Conservation (phyloP, 2,329 filamentous ascomycete genomes). For the Fusarium musae region DNA sequence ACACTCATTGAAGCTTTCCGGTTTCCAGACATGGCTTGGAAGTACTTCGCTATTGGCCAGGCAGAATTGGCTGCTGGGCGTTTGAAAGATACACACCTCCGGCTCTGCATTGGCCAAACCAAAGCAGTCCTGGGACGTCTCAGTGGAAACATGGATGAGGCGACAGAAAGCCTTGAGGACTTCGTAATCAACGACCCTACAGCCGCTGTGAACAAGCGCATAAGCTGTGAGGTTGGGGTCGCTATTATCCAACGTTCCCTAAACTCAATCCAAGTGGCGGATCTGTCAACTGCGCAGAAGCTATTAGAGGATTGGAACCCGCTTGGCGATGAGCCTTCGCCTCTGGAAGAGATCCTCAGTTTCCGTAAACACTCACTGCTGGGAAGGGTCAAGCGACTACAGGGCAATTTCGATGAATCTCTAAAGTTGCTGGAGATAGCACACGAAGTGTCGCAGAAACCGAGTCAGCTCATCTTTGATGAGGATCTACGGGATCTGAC, state of each 20-base stretch:
- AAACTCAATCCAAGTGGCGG: constrained; percentile 35
- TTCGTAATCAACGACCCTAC: constrained; percentile 5
- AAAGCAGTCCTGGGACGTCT: constrained; percentile 33
- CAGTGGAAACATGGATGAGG: constrained; percentile 37
- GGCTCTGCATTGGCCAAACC: constrained; percentile 31
- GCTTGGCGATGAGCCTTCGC: constrained; percentile 20
- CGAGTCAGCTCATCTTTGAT: constrained; percentile 26
- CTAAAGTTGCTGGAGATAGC: constrained; percentile 21
- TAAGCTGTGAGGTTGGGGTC: constrained; percentile 30
- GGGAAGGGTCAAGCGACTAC: constrained; percentile 32
- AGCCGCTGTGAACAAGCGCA: constrained; percentile 12
- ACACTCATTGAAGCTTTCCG: constrained; percentile 39
- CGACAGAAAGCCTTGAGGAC: constrained; percentile 23
- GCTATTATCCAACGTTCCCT: constrained; percentile 29
- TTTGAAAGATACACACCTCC: constrained; percentile 34
- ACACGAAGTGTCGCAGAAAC: constrained; percentile 6
- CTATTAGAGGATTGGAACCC: constrained; percentile 31
- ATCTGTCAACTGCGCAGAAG: constrained; percentile 27
- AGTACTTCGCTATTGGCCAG: constrained; percentile 33
- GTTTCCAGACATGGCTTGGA: constrained; percentile 40
- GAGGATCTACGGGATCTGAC: constrained; percentile 36
- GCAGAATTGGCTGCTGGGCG: constrained; percentile 30
- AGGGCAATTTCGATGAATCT: constrained; percentile 29
- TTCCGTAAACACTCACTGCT: constrained; percentile 36
- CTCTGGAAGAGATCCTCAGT: constrained; percentile 25